Evolutionary conservation across 208 protist genomes (phyloP).

Genomic region (Angomonas deanei): DNA sequence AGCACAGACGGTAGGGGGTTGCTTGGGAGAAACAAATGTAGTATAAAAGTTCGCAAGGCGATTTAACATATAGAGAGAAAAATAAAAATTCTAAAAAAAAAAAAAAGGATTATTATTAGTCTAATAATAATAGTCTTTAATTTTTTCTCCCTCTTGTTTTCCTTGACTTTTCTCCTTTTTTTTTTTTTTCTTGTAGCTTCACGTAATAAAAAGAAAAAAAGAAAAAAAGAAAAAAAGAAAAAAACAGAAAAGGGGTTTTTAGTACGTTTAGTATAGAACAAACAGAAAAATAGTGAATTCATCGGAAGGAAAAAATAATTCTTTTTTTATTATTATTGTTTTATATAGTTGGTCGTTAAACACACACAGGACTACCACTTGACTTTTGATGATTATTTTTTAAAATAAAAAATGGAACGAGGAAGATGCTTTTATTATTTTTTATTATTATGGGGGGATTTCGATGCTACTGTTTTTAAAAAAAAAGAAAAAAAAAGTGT

Average conservation of each 20-base stretch:
- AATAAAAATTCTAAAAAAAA: neutral
- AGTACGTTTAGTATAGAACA: too few relatives aligned
- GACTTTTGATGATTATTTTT: too few relatives aligned
- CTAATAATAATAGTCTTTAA: too few relatives aligned
- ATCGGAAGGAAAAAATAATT: neutral
- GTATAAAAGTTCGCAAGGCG: too few relatives aligned
- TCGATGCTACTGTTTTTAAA: neutral
- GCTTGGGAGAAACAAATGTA: too few relatives aligned
- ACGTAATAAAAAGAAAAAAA: slow-evolving; percentile 5
- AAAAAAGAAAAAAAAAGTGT: neutral
- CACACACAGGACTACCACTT: too few relatives aligned
- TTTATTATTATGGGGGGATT: neutral
- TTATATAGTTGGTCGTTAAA: too few relatives aligned
- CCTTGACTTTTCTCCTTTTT: neutral
- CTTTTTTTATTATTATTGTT: too few relatives aligned
- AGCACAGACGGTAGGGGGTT: too few relatives aligned
- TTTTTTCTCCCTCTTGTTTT: neutral
- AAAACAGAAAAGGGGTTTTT: too few relatives aligned
- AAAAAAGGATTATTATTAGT: neutral
- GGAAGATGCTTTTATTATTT: neutral
- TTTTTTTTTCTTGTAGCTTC: neutral
- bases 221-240: slow-evolving; percentile 7
- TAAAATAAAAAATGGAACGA: slow-evolving; percentile 15
- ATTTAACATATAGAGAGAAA: neutral
- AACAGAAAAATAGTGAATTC: too few relatives aligned